Evolutionary conservation across 768 basidiomycete genomes (phyloP), one percentile per base, ranked within the genome.

Genomic region (Leccinum barrowsii): DNA sequence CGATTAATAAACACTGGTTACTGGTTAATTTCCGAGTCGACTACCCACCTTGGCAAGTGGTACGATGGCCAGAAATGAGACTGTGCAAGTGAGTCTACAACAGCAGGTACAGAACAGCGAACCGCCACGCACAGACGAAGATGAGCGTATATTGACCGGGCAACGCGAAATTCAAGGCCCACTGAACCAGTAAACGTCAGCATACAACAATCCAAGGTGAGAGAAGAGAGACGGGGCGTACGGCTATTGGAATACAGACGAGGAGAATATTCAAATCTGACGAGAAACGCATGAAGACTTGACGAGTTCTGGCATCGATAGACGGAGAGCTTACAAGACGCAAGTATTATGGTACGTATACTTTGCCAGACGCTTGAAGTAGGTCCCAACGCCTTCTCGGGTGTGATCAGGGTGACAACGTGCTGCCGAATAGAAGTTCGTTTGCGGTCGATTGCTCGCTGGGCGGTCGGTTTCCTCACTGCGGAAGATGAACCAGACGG

Each of bases 31-130:
- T 1, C 30, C 30, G 22, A 35, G 35, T 34, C 12, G 26, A 12
- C 10, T 1, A 30, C 53, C 26, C 44, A 87, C 88, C 75, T 92
- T 90, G 42, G 92, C 92, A 5, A 94, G 78, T 6, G 92, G 92
- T 59, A 94, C 82, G 58, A 94, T 94, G 8, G 92, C 84, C 46
- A 91, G 73, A 68, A 94, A 92, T 1, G 85, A 84, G 66, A 87
- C 88, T 90, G 62, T 49, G n/a, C 11, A 24, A 26, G 22, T 56
- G 11, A 62, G 50, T 35, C 26, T 34, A 34, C 32, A 7, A 57
- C 34, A 35, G 5, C 12, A 34, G 52, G 7, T 22, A 17, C 17
- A 22, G 13, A 21, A 46, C 13, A 15, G 32, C 22, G 5, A 19
- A 15, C 2, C n/a, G 17, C 21, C 5, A 78, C 89, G 66, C 65